Base-by-base conservation (phyloP, 495 filamentous ascomycete genomes). In the Daldinia caldariorum region DNA sequence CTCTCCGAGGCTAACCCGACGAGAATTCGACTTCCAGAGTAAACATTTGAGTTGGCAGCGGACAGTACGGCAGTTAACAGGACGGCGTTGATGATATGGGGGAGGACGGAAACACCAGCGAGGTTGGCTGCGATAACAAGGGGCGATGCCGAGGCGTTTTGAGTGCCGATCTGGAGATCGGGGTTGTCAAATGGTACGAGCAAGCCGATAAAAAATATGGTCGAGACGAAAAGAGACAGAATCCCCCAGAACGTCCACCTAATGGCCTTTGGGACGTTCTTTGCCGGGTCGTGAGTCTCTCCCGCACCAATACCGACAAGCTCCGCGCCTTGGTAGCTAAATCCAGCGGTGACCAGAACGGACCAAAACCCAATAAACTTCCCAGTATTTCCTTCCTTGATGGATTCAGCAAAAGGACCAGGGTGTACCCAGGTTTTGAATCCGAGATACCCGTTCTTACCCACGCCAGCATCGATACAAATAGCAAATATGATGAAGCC, bases 351-450 rank as follows among this genome's bases (percentile, higher is more conserved):
- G 53, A 84, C 81, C 16, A 84, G 67, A 29, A 83, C 79, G 13
- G 80, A 76, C 78, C 81, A 84, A 69, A 82, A 82, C 7, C 79
- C 81, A 35, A 82, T 76, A 49, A 81, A 83, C 63, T 79, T 81
- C 72, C 82, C 84, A n/a, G 76, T 75, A 8, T 71, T 64, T 35
- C 82, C 81, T 0, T 77, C 73, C 13, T 80, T 70, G 37, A 87
- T 74, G 66, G 84, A 84, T 26, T 83, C 81, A 61, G 85, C 87
- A 77, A 94, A 92, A 4, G 90, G 85, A 14, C 90, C 91, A 1
- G 90, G 90, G 26, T 88, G 73, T 20, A 83, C 79, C 91, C 90
- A 94, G 77, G 89, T 91, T 43, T 84, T 79, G 79, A 93, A 93
- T 3, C 91, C 90, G n/a, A 91, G 77, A 45, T 85, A 81, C 47